Conservation (phyloP, 83 land plant genomes). For the Picea engelmannii region DNA sequence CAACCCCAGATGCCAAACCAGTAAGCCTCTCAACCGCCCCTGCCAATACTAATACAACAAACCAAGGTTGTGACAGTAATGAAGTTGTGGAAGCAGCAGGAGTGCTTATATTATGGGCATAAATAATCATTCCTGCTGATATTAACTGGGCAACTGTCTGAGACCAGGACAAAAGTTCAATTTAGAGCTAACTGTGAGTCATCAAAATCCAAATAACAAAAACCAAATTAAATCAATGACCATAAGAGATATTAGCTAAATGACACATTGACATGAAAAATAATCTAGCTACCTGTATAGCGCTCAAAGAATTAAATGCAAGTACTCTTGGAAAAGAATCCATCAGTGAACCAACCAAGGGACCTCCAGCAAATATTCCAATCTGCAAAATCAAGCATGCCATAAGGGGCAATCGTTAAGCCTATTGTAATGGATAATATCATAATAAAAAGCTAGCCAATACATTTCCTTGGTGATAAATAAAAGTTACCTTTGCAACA, state of each 20-base stretch:
- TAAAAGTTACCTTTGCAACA: conserved; percentile 63
- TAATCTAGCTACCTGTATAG: conserved; percentile 56
- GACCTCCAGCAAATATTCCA: conserved; percentile 74
- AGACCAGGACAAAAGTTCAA: conserved; percentile 22
- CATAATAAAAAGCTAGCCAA: not conserved
- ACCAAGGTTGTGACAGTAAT: conserved; percentile 82
- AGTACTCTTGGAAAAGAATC: conserved; percentile 76
- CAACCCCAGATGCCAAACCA: conserved; percentile 85
- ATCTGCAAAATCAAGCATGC: conserved; percentile 50
- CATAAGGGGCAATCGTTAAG: not conserved
- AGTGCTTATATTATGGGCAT: conserved; percentile 39
- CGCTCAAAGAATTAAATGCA: conserved; percentile 59
- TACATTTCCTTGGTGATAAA: conserved; percentile 2
- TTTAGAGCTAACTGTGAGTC: conserved; percentile 11
- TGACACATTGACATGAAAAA: conserved; percentile 6
- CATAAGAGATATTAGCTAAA: not conserved
- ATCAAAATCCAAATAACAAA: no score
- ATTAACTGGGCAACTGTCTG: conserved; percentile 87
- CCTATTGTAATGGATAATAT: not conserved
- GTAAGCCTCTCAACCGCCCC: conserved; percentile 75
- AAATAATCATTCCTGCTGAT: conserved; percentile 75
- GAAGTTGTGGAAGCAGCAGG: conserved; percentile 39
- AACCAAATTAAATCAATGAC: not conserved
- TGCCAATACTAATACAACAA: conserved; percentile 70
- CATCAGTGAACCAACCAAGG: conserved; percentile 80